A percentile compares a stretch with the other conserved stretches of the same genome.
phyloP scores from a whole-genome alignment of 345 rosid species.

The Hevea brasiliensis region DNA sequence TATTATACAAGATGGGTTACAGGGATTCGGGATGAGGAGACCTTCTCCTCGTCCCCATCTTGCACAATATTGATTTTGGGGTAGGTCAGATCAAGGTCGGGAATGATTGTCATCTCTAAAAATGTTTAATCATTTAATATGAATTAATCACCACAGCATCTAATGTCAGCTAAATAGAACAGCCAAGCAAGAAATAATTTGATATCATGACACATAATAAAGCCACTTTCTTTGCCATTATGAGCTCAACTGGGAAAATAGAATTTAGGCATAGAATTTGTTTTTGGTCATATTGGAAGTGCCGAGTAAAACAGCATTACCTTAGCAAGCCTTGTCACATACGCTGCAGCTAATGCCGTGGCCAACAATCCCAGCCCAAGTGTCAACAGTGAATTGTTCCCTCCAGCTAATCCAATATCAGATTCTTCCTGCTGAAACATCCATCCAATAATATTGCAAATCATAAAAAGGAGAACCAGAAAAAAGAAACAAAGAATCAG shows the following conservation, averaged over 20 bases:
- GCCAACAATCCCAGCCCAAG: constrained; percentile 82
- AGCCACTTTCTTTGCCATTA: neutral
- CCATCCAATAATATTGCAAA: neutral
- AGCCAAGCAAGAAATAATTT: neutral
- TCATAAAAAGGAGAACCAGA: neutral
- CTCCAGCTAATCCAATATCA: constrained; percentile 59
- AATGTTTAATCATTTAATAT: neutral
- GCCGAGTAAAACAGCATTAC: constrained; percentile 29
- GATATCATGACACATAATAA: neutral
- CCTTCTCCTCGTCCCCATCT: too few relatives aligned
- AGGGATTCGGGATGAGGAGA: too few relatives aligned
- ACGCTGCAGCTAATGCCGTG: constrained; percentile 84
- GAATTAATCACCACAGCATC: neutral
- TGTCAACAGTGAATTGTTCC: constrained; percentile 72
- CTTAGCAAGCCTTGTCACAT: constrained; percentile 88
- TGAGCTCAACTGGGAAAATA: neutral
- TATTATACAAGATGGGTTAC: too few relatives aligned
- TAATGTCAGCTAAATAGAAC: neutral
- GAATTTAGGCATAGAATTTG: neutral
- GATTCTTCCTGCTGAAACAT: constrained; percentile 87
- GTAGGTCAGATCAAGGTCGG: too few relatives aligned
- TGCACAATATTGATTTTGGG: too few relatives aligned
- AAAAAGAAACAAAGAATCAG: neutral
- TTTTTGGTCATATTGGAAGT: neutral
- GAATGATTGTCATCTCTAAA: too few relatives aligned